Percentiles rank a stretch among this genome's conserved stretches.
Evolutionary conservation across 2,329 filamentous ascomycete species (phyloP).

Genomic region (Cladosporium sp.): DNA sequence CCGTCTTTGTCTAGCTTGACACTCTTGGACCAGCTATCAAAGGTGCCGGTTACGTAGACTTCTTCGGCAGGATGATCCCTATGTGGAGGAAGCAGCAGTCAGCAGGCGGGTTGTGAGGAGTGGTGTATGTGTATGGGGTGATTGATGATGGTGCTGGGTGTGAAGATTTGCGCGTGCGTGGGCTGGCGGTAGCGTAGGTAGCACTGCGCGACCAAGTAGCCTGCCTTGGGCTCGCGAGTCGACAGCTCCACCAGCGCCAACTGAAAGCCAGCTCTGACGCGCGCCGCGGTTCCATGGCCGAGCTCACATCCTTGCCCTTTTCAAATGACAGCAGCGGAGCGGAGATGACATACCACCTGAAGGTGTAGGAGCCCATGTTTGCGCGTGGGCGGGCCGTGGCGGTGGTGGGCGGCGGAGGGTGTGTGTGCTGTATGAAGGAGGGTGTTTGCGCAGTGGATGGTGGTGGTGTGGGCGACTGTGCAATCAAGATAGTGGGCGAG

Average conservation of each 20-base stretch:
- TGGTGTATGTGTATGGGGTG: not conserved
- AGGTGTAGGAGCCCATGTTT: conserved; percentile 67
- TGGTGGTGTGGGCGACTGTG: not conserved
- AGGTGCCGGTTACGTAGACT: conserved; percentile 93
- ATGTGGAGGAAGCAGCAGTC: conserved; percentile 2
- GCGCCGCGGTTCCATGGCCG: conserved; percentile 4
- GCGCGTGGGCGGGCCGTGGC: conserved; percentile 1
- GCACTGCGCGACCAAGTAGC: conserved; percentile 13
- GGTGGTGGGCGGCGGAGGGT: not conserved
- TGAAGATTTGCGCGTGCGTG: conserved; percentile 14
- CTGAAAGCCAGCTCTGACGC: conserved; percentile 13
- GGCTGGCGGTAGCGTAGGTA: conserved; percentile 11
- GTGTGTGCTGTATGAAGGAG: not conserved
- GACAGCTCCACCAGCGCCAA: conserved; percentile 14
- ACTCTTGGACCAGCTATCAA: conserved; percentile 90
- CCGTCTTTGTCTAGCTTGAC: conserved; percentile 78
- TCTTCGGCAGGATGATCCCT: conserved; percentile 84
- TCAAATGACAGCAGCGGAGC: not conserved
- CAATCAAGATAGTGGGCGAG: not conserved
- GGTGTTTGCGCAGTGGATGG: not conserved
- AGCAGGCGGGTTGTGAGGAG: not conserved
- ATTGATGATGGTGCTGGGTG: not conserved
- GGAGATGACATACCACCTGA: conserved; percentile 63
- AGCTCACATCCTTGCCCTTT: conserved; percentile 11
- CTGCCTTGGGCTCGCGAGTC: conserved; percentile 3